These are phyloP conservation scores for Lachnellula occidentalis DNA, from an alignment of 2,329 filamentous ascomycete species.

Conservation along the genomic window DNA sequence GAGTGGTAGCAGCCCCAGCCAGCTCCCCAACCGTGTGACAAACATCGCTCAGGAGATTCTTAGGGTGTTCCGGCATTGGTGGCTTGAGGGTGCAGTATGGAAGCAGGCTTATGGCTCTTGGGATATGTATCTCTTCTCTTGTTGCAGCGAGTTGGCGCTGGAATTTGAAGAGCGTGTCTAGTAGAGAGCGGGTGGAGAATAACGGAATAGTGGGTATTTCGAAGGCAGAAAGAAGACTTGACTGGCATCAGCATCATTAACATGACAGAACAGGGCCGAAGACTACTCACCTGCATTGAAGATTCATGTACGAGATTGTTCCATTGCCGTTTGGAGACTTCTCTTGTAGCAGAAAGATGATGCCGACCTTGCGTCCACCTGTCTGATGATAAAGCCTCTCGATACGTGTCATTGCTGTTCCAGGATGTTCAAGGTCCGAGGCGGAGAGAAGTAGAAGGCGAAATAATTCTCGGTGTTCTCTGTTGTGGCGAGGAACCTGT, in stretches of 20 bases:
- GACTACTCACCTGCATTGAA: conserved; percentile 26
- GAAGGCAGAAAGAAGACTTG: conserved; percentile 23
- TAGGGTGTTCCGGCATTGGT: conserved; percentile 28
- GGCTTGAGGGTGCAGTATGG: conserved; percentile 25
- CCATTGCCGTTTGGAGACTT: conserved; percentile 16
- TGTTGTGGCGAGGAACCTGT: conserved; percentile 16
- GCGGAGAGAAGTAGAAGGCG: conserved; percentile 27
- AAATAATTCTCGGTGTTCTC: conserved; percentile 15
- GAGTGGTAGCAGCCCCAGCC: conserved; percentile 21
- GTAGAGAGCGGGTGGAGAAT: conserved; percentile 17
- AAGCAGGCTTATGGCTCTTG: conserved; percentile 17
- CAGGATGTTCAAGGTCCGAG: conserved; percentile 16
- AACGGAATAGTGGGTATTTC: conserved; percentile 30
- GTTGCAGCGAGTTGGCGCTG: conserved; percentile 21
- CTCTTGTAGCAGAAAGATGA: conserved; percentile 30
- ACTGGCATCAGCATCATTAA: not conserved
- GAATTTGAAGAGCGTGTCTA: conserved; percentile 22
- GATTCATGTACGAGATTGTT: conserved; percentile 22
- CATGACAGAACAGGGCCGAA: not conserved
- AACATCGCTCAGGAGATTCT: conserved; percentile 30
- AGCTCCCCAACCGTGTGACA: conserved; percentile 25
- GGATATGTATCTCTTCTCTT: not conserved
- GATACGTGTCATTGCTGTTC: conserved; percentile 22
- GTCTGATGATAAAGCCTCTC: conserved; percentile 29
- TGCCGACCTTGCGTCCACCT: conserved; percentile 27